Base-by-base conservation (phyloP, 805 yeast species). In the Wickerhamomyces chambardii region DNA sequence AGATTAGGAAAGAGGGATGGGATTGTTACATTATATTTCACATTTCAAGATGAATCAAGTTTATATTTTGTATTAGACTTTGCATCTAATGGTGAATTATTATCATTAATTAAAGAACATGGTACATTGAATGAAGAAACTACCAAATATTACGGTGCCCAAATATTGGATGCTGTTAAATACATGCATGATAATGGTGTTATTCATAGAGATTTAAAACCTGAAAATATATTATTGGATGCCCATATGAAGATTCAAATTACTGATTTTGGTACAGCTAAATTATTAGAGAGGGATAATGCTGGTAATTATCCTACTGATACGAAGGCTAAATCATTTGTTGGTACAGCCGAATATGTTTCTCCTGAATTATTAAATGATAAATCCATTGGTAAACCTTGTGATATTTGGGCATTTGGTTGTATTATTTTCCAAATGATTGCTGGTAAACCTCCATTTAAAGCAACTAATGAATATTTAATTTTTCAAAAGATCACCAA, bases 401-500 rank as follows among this genome's bases (percentile, higher is more conserved):
- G 96, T 34, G 99, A 92, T 59, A 80, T 92, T n/a, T 92, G 99
- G 99, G 90, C 97, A 10, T 84, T 95, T 58, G 99, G 98, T 1
- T 87, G 97, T 55, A 90, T 92, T 7, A 58, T 92, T 1, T 92
- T 84, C 56, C 97, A 92, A 55, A 85, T 92, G 95, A 76, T 89
- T 17, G 95, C 95, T 41, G 96, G 97, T 0, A 73, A 70, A 43
- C 92, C 97, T 1, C 94, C 95, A 5, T 84, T 84, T 55, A 83
- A 82, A 50, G 94, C 89, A 2, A 69, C 86, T 0, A 84, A 83
- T 51, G 95, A 84, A 50, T 84, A 83, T 48, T 58, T 80, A 38
- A 84, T 90, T 0, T 84, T 84, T 53, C 94, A 84, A 51, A 84
- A 84, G 50, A 81, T 84, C 39, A 75, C 84, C 47, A 83, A 84